A percentile compares a stretch with the other conserved stretches of the same genome.
phyloP scores from a whole-genome alignment of 164 flowering plant species.

The Vitis labrusca region DNA sequence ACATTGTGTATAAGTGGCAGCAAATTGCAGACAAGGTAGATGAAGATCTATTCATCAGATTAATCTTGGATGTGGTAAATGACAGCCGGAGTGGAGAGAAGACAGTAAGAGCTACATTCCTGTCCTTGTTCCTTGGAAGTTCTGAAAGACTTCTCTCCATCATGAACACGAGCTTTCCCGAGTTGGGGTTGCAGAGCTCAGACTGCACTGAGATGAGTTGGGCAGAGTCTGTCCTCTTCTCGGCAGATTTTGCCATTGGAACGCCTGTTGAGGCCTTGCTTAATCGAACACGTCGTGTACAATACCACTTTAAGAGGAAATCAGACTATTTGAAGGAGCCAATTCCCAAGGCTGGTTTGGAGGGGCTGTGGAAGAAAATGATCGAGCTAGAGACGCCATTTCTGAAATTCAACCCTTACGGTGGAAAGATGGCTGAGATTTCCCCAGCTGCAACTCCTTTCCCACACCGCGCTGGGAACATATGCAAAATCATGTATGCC shows the following conservation, averaged over 20 bases:
- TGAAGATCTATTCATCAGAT: constrained; percentile 32
- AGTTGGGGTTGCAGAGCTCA: constrained; percentile 22
- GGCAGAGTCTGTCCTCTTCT: constrained; percentile 24
- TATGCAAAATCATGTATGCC: constrained; percentile 14
- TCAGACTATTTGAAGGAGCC: constrained; percentile 16
- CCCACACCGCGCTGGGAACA: constrained; percentile 15
- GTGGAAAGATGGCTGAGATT: constrained; percentile 21
- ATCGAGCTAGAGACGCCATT: not conserved
- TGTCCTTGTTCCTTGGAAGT: constrained; percentile 32
- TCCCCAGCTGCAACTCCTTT: constrained; percentile 11
- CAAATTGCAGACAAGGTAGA: constrained; percentile 25
- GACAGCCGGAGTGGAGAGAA: not conserved
- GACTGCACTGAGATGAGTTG: constrained; percentile 36
- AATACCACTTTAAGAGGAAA: not conserved
- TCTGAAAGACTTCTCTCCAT: constrained; percentile 17
- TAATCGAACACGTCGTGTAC: too few relatives aligned
- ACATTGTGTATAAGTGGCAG: constrained; percentile 24
- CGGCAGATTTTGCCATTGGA: not conserved
- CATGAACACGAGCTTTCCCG: constrained; percentile 29
- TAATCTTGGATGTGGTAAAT: constrained; percentile 12
- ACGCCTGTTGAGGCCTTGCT: not conserved
- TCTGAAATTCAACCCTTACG: constrained; percentile 19
- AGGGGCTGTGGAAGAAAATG: constrained; percentile 11
- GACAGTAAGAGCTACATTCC: constrained; percentile 22
- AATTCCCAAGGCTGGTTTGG: constrained; percentile 11